Evolutionary conservation across 768 basidiomycete genomes (phyloP), one percentile per base, ranked within the genome.

Genomic region (Gloeopeniophorella convolvens): DNA sequence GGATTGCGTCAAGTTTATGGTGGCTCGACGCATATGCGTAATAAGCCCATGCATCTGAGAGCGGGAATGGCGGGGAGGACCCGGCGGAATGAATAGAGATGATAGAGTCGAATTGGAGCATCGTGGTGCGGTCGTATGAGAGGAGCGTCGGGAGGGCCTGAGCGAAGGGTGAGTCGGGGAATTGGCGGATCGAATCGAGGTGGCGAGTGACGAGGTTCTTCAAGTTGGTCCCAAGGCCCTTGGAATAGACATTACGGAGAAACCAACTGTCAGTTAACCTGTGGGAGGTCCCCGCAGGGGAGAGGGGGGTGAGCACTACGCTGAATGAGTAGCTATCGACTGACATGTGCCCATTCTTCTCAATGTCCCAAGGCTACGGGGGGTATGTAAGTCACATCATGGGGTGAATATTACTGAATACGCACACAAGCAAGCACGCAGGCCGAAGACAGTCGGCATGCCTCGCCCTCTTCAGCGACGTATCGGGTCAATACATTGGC

Each of bases 401-500:
- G n/a, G n/a, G 43, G 44, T 30, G 32, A 43, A 33, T 48, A 50
- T 57, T 49, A 42, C 15, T 42, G 42, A 73, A 84, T 65, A 20
- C 40, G 35, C 68, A 91, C 83, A 66, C 88, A 87, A 62, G 72
- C 87, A 15, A 92, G 70, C 12, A 75, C 78, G 67, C 82, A 83
- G 20, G 77, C 86, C 3, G 82, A 79, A 46, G 67, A 67, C 26
- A 92, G 65, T 47, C 85, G 77, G 59, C 80, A 78, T n/a, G 69
- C 60, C 35, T 71, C 70, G 9, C 85, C 82, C 62, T 94, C 87
- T 68, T 95, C 85, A 2, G 85, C 91, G 44, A 93, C 70, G 65
- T 95, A 96, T 51, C 89, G 77, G 18, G 91, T 85, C 59, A 97
- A 68, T 24, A 97, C 85, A 63, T 89, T 90, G 39, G 93, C 88